Evolutionary conservation across 352 stramenopile species (phyloP), one percentile per base, ranked within the genome.

Genomic region (Phytopythium sindhum): DNA sequence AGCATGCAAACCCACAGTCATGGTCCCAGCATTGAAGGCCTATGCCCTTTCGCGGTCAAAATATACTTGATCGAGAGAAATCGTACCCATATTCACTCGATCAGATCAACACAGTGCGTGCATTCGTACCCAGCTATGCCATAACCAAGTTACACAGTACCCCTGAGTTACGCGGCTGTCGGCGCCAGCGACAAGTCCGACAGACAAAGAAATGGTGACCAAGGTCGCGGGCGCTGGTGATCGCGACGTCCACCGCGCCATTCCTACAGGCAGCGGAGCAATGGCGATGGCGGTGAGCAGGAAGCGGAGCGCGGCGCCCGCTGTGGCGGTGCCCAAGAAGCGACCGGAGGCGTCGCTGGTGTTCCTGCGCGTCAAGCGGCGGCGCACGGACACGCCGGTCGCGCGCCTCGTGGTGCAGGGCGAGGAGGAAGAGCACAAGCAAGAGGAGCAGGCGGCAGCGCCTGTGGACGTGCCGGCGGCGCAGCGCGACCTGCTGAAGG

Each of bases 301-400:
- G 23, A 61, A 61, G 24, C 37, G 55, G 23, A 48, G 55, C 19
- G 55, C 55, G 15, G 55, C 24, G 37, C 14, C 23, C 12, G 15
- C 10, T 4, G 37, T 15, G n/a, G 24, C 23, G 24, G 55, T 14
- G 11, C 6, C 55, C n/a, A 24, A 29, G 55, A 60, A 61, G 31
- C 70, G 68, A 54, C 72, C 75, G 28, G 17, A 61, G 55, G 55
- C 51, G 51, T 80, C 78, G 55, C 72, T 77, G 29, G 86, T 95
- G 29, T 88, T 95, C 39, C 57, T 95, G 57, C 84, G 86, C 21
- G 73, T 95, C 31, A 95, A 95, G 67, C 86, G 86, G 62, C 91
- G 91, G 67, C 84, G 86, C 53, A 89, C 81, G n/a, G 86, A 93
- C 44, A 74, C 89, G n/a, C 84, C 82, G 2, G 69, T 93, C 57